phyloP scores from a whole-genome alignment of 371 early-diverging fungal genomes.

The Mortierella sp. region DNA sequence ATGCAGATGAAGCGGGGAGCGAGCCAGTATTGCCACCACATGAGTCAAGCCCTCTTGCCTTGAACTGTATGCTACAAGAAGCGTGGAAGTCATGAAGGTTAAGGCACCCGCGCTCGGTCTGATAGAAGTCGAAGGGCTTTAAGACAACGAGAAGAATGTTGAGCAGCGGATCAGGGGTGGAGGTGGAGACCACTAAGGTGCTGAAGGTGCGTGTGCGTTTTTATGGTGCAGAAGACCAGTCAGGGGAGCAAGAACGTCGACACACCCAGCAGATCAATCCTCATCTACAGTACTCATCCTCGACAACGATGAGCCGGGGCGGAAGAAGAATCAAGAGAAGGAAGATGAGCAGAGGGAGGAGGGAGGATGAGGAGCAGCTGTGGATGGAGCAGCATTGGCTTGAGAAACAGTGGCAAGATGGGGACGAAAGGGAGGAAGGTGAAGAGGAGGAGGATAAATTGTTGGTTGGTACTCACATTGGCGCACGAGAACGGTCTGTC shows the following conservation, averaged over 20 bases:
- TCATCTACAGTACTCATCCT: no score
- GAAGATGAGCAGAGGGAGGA: no score
- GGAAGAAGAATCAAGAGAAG: no score
- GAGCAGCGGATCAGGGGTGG: not conserved
- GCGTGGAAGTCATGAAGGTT: not conserved
- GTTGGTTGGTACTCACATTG: no score
- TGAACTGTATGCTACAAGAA: not conserved
- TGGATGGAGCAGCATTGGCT: not conserved
- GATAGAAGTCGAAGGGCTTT: not conserved
- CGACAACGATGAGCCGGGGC: no score
- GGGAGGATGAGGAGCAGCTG: not conserved
- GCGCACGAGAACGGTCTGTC: no score
- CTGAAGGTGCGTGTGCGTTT: not conserved
- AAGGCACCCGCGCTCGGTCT: not conserved
- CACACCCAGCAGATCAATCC: no score
- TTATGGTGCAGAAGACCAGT: not conserved
- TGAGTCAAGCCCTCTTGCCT: not conserved
- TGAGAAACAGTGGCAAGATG: not conserved
- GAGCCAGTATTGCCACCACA: not conserved
- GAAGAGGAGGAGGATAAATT: not conserved
- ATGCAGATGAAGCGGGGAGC: not conserved
- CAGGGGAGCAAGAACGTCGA: not conserved
- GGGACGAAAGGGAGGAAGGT: not conserved
- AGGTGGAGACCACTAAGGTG: not conserved
- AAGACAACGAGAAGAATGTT: not conserved